Evolutionary conservation across 2,329 filamentous ascomycete species (phyloP), one percentile per base, ranked within the genome.

Genomic region (Arthrobotrys musiformis): DNA sequence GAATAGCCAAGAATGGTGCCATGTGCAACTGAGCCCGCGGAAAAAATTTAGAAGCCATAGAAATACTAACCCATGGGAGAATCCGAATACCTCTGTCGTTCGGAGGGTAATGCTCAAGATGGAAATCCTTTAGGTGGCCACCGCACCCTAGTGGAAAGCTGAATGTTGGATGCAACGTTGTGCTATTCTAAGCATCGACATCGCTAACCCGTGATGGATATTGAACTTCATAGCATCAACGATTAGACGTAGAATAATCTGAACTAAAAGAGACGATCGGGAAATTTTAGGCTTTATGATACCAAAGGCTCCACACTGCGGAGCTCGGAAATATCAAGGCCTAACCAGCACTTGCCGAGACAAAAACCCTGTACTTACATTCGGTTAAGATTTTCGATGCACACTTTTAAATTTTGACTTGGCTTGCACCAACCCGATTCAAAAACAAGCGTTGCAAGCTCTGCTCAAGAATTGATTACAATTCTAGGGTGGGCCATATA

Each of bases 1-100:
- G 72, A 76, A 76, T 76, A 76, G 72, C 64, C 72, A 69, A 68
- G 44, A 22, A 58, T 58, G 54, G 54, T 58, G 54, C 54, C 54
- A 40, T 58, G 54, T 40, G 54, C 54, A 33, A 40, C 30, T 58
- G 54, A 37, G 33, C 4, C 11, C 11, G 54, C 19, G 30, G 33
- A 58, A 64, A 17, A 37, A 22, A 37, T 50, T 42, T 46, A 54
- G 42, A 62, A 35, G 61, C 46, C 17, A 28, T 13, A 5, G 4
- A 19, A 56, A 17, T 15, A 44, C 15, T 22, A 58, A 26, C 33
- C 48, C 13, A 68, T 54, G 63, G 11, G 46, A 54, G 33, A 42
- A 54, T 56, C 17, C 11, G 28, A 44, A 19, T 28, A 37, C 40
- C 24, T 56, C 13, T 35, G 28, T 26, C 15, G 35, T 9, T 7